A percentile compares a stretch with the other conserved stretches of the same genome.
phyloP scores from a whole-genome alignment of 2,329 filamentous ascomycete genomes.

The Claviceps fusiformis region DNA sequence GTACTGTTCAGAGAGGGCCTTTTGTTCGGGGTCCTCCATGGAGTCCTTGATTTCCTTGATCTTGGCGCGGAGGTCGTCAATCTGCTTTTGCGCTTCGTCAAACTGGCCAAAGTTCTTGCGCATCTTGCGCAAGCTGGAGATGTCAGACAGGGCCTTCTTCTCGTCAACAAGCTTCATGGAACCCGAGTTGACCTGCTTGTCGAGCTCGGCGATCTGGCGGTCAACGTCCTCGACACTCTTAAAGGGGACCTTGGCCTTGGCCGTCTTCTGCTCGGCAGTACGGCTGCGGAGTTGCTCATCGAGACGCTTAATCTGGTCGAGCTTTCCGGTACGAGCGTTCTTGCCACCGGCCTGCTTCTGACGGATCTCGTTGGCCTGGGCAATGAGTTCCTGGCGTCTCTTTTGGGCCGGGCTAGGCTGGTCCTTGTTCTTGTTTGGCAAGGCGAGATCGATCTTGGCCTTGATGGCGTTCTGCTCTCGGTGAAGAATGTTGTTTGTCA shows the following conservation, averaged over 20 bases:
- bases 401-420: constrained; percentile 69
- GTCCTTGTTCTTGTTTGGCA: constrained; percentile 61
- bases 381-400: constrained; percentile 72
- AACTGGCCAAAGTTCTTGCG: constrained; percentile 84
- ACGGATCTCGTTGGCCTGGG: constrained; percentile 71
- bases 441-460: constrained; percentile 72
- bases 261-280: constrained; percentile 74
- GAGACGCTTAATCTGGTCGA: constrained; percentile 84
- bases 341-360: constrained; percentile 82
- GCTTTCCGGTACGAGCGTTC: constrained; percentile 59
- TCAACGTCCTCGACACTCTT: constrained; percentile 84
- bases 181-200: constrained; percentile 76
- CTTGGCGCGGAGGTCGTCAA: constrained; percentile 75
- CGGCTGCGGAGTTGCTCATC: constrained; percentile 80
- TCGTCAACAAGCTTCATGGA: constrained; percentile 94
- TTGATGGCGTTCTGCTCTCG: constrained; percentile 65
- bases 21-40: constrained; percentile 82
- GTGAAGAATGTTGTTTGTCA: constrained; percentile 4
- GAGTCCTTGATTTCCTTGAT: constrained; percentile 80
- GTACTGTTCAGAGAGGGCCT: constrained; percentile 78
- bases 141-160: constrained; percentile 80
- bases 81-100: constrained; percentile 74
- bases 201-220: constrained; percentile 63
- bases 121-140: constrained; percentile 71
- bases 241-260: constrained; percentile 67